Evolutionary conservation across 768 basidiomycete species (phyloP), one percentile per base, ranked within the genome.

Genomic region (Lentinula sp.): DNA sequence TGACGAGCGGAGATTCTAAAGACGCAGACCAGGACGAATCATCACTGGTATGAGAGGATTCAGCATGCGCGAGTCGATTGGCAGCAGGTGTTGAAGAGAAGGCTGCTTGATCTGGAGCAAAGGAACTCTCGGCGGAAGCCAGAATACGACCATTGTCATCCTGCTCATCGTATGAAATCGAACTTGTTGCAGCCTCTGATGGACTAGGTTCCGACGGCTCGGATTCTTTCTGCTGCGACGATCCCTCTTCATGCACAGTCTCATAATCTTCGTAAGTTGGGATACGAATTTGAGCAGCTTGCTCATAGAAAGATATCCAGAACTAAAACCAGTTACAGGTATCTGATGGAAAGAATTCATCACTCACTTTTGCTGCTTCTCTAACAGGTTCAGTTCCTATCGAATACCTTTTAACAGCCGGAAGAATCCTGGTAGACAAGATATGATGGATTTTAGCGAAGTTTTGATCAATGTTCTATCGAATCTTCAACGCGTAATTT

Each of bases 251-350:
- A 51, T 83, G 78, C 45, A 78, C 76, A 6, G 77, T 81, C n/a
- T 81, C 84, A 61, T 84, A 80, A 60, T 91, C 87, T 13, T 86
- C 91, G 37, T 80, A 85, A 1, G 85, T 85, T 4, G 89, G 87
- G 48, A 95, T 88, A 43, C 87, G 85, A 33, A 94, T 88, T 66
- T 93, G 88, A 3, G 96, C 95, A 8, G 95, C 93, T 62, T 90
- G 85, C 69, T 98, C 95, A 69, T 95, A 98, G 79, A 99, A 98
- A 0, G 91, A 89, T 4, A 88, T 88, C 95, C 96, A 98, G 71
- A 98, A 98, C 95, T 96, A 67, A 50, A 10, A 18, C 18, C 8
- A 15, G 15, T 48, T 7, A 37, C 56, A 41, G 39, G 46, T 12
- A 58, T 35, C 15, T n/a, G 49, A 37, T 42, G 46, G 9, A 7